Evolutionary conservation across 2,329 filamentous ascomycete species (phyloP), one percentile per base, ranked within the genome.

Genomic region (Colletotrichum acutatum): DNA sequence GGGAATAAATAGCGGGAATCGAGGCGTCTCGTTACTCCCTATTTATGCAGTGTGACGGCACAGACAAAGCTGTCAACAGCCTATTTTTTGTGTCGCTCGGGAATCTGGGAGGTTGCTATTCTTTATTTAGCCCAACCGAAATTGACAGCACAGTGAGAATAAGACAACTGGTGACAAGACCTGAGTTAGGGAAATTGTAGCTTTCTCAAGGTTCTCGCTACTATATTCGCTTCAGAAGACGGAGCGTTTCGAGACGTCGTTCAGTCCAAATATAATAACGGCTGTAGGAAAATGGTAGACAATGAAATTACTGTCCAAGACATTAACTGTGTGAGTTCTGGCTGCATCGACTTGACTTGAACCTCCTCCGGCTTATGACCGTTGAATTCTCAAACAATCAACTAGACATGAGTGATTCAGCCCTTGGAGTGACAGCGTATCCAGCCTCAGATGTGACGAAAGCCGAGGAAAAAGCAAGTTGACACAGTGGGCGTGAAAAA

Each of bases 11-110:
- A n/a, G 42, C 46, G 42, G 59, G 53, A 64, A 58, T 49, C 30
- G 42, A 59, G 52, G 26, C 30, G 53, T 34, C n/a, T 53, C 68
- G 16, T 69, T 22, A 14, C 22, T 22, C 9, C 19, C 57, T 53
- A 9, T 54, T 53, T 30, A 57, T 69, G 59, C 46, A 56, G 66
- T 71, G 52, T 54, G 34, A 62, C 69, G 58, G 37, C 59, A 46
- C 22, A 42, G 28, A n/a, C 37, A 32, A 64, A 64, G 24, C 19
- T 52, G 59, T 69, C 24, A 28, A 56, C 54, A 68, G 60, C 58
- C 32, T 60, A 34, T 4, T 26, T 4, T 28, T 42, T 24, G 42
- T 49, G 42, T 14, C n/a, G 37, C 6, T 53, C 28, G 19, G 26
- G 34, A 28, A 16, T 42, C 57, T 14, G 24, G 46, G 64, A 56